Conservation (phyloP, 768 basidiomycete genomes). For the Rhodocollybia butyracea region DNA sequence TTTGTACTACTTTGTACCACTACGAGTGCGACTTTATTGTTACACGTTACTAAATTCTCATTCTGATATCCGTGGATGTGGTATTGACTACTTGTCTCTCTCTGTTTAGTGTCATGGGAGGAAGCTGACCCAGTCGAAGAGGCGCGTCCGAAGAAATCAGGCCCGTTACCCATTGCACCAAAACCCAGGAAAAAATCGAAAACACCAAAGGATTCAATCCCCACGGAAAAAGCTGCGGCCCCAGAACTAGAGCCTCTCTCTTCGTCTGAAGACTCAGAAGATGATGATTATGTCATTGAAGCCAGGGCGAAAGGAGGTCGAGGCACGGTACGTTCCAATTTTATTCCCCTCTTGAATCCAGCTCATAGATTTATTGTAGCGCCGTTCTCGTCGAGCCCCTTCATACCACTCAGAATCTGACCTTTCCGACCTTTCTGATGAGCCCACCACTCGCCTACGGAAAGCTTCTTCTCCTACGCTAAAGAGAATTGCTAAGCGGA, state of each 20-base stretch:
- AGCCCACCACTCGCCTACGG: constrained; percentile 24
- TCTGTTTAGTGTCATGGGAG: constrained; percentile 67
- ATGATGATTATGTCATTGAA: constrained; percentile 7
- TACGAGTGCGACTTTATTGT: background rate
- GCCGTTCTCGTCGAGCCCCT: constrained; percentile 37
- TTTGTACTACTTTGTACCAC: background rate
- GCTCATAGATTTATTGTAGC: constrained; percentile 28
- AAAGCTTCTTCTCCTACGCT: constrained; percentile 27
- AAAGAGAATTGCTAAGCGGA: constrained; percentile 55
- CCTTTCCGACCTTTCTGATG: constrained; percentile 20
- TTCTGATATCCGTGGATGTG: constrained; percentile 12
- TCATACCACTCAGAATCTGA: constrained; percentile 36
- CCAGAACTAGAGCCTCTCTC: constrained; percentile 9
- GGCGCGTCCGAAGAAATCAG: constrained; percentile 18
- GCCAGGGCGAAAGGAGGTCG: constrained; percentile 3
- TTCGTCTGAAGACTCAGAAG: constrained; percentile 8
- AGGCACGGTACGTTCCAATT: constrained; percentile 3
- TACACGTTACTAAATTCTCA: background rate
- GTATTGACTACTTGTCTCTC: constrained; percentile 23
- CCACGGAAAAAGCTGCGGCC: constrained; percentile 35
- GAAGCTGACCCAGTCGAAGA: constrained; percentile 57
- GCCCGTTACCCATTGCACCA: constrained; percentile 16
- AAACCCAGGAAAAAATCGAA: constrained; percentile 26
- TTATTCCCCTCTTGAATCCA: background rate
- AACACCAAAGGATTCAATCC: constrained; percentile 17